A percentile compares a stretch with the other conserved stretches of the same genome.
Conservation (phyloP, 805 yeast genomes). For the Clavispora vitiphila region DNA sequence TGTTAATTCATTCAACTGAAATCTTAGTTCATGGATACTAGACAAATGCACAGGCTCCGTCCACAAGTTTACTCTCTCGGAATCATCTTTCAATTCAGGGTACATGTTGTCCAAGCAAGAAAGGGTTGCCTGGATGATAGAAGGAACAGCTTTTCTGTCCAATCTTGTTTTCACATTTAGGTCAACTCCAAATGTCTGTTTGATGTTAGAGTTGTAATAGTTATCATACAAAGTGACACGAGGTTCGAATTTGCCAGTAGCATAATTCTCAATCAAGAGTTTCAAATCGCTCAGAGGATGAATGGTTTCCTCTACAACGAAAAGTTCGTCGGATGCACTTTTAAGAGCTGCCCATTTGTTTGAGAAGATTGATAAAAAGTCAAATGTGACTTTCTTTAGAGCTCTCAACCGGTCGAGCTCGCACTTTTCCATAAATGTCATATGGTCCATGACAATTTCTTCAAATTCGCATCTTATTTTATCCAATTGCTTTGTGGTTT, state of each 20-base stretch:
- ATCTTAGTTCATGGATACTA: constrained; percentile 57
- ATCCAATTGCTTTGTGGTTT: constrained; percentile 56
- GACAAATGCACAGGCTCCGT: constrained; percentile 56
- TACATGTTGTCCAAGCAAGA: constrained; percentile 65
- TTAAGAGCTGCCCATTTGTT: constrained; percentile 56
- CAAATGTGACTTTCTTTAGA: constrained; percentile 67
- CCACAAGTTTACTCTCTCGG: constrained; percentile 66
- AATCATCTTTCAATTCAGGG: constrained; percentile 66
- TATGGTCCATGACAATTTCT: constrained; percentile 65
- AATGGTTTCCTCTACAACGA: constrained; percentile 64
- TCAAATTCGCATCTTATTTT: constrained; percentile 67
- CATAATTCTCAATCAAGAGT: constrained; percentile 59
- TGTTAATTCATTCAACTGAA: constrained; percentile 39
- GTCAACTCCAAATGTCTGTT: constrained; percentile 77
- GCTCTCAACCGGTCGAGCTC: constrained; percentile 75
- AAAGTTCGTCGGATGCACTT: constrained; percentile 53
- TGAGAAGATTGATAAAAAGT: constrained; percentile 63
- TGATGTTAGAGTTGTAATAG: constrained; percentile 64
- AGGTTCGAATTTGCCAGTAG: constrained; percentile 74
- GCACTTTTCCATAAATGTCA: constrained; percentile 74
- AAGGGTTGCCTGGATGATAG: constrained; percentile 56
- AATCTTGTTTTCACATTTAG: constrained; percentile 64
- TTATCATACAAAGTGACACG: constrained; percentile 70
- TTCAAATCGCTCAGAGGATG: constrained; percentile 66
- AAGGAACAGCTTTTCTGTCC: constrained; percentile 70